These are phyloP conservation scores for Puya raimondii DNA, from an alignment of 176 grass and related monocot species.

Conservation along the genomic window DNA sequence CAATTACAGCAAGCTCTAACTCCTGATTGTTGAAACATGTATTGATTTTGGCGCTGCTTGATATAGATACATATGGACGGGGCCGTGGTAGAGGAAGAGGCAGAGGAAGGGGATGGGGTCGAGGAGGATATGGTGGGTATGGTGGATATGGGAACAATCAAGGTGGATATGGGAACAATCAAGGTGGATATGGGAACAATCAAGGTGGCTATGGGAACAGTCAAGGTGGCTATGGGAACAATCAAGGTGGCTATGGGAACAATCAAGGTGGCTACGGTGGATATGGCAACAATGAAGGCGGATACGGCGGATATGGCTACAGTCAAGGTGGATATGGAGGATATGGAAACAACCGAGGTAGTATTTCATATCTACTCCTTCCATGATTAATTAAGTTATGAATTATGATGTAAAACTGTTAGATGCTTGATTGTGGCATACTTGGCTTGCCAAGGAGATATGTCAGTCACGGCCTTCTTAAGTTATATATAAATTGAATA, in stretches of 20 bases:
- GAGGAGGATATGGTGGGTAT: conserved; percentile 56
- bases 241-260: conserved; percentile 53
- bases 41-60: conserved; percentile 20
- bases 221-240: conserved; percentile 56
- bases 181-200: conserved; percentile 48
- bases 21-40: not conserved
- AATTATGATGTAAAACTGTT: not conserved
- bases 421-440: not conserved
- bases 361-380: not conserved
- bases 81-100: conserved; percentile 66
- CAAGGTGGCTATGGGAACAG: conserved; percentile 37
- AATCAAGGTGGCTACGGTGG: conserved; percentile 33
- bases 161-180: conserved; percentile 58
- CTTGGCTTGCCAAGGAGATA: not conserved
- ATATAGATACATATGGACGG: conserved; percentile 63
- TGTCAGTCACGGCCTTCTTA: no score
- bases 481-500: no score
- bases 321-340: conserved; percentile 70
- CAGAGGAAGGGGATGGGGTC: conserved; percentile 47
- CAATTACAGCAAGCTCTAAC: not conserved
- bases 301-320: conserved; percentile 67
- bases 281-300: conserved; percentile 53
- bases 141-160: conserved; percentile 58
- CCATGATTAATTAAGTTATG: not conserved
- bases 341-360: conserved; percentile 37